Base-by-base conservation (phyloP, 495 filamentous ascomycete genomes). In the Rhizodiscina lignyota region DNA sequence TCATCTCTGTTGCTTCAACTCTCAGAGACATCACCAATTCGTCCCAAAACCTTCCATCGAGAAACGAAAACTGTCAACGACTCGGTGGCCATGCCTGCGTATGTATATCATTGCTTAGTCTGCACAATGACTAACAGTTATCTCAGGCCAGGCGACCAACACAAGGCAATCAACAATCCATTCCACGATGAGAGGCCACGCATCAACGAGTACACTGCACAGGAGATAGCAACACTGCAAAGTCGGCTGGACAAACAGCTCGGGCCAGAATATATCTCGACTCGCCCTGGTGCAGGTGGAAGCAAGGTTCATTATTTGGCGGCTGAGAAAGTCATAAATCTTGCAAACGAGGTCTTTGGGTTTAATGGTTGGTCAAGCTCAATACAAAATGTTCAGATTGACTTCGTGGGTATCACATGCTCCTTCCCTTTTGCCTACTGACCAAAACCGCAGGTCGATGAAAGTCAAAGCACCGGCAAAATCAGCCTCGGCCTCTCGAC, bases 361-460 rank as follows among this genome's bases (percentile, higher is more conserved):
- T 99, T 99, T 63, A 94, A 96, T 57, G 89, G 89, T 30, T 99
- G 89, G 89, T 91, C 82, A 10, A 89, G 79, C 36, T 70, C 73
- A 30, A 91, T 99, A 34, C 77, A 79, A 49, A 77, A 84, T 43
- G 75, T 92, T 13, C 75, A 86, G 48, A 77, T 94, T 33, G 89
- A 97, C 52, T 96, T 84, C 56, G 83, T 91, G 53, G 36, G 67
- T 45, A 12, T 19, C n/a, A n/a, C n/a, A n/a, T n/a, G n/a, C n/a
- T n/a, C n/a, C n/a, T n/a, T n/a, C n/a, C n/a, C n/a, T n/a, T n/a
- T n/a, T n/a, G n/a, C n/a, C n/a, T n/a, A n/a, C n/a, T n/a, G n/a
- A n/a, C n/a, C n/a, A n/a, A n/a, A n/a, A n/a, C n/a, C n/a, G n/a
- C 47, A 77, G 74, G 68, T 77, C 18, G 77, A 82, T 40, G 73